These are phyloP conservation scores for Exophiala lecanii-corni DNA, from an alignment of 2,329 filamentous ascomycete genomes.

Conservation along the genomic window DNA sequence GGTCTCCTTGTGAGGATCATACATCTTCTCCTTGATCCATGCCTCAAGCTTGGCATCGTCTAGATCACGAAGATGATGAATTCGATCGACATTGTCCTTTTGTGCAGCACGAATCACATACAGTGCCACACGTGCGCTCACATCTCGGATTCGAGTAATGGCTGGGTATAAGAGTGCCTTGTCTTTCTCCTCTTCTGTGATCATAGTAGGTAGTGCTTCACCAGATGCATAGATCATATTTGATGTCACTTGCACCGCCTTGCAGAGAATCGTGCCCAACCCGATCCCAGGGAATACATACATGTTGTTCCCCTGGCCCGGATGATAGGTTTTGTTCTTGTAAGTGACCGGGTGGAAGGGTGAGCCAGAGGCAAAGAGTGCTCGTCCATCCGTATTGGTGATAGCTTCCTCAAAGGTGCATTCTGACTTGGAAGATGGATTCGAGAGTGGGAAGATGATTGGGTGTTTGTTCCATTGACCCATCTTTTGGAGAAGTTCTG, in stretches of 20 bases:
- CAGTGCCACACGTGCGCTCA: constrained; percentile 77
- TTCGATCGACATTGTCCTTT: constrained; percentile 64
- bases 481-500: constrained; percentile 68
- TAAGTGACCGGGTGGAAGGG: constrained; percentile 74
- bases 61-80: constrained; percentile 41
- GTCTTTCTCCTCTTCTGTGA: constrained; percentile 76
- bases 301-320: constrained; percentile 74
- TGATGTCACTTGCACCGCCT: constrained; percentile 81
- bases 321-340: constrained; percentile 66
- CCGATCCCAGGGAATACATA: constrained; percentile 98
- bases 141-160: constrained; percentile 86
- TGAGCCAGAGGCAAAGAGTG: constrained; percentile 90
- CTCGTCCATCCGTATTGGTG: constrained; percentile 82
- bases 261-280: constrained; percentile 85
- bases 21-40: constrained; percentile 48
- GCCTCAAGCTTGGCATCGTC: constrained; percentile 40
- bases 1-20: constrained; percentile 46
- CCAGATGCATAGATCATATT: constrained; percentile 96
- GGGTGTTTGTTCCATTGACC: constrained; percentile 66
- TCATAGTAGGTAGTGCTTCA: constrained; percentile 68
- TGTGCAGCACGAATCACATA: constrained; percentile 93
- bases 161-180: constrained; percentile 85
- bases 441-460: constrained; percentile 94
- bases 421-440: constrained; percentile 93
- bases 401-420: constrained; percentile 95